Evolutionary conservation across 1,139 yeast species (phyloP), one percentile per base, ranked within the genome.

Genomic region (Wickerhamomyces sp.): DNA sequence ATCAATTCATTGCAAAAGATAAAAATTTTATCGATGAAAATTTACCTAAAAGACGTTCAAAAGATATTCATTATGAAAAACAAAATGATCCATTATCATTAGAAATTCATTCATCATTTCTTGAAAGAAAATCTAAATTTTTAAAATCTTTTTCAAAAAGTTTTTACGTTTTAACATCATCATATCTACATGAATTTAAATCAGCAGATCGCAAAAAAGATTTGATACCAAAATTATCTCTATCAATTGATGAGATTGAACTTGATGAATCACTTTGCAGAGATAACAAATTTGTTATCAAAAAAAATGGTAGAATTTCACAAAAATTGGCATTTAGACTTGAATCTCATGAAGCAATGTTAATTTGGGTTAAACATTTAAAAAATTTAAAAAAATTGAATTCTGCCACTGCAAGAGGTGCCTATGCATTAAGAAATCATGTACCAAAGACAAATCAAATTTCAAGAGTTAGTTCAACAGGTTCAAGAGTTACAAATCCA

Each of bases 321-420:
- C 96, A 89, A 61, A 88, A 87, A 52, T 88, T 93, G 87, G 95
- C 88, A 10, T 89, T 91, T 64, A 72, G 95, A 50, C 81, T 94
- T 17, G 89, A 84, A 52, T 74, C 82, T 30, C 83, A 83, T 52
- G 81, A 78, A 31, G 65, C 72, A 32, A 83, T 88, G 89, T 76
- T 82, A 52, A 74, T 70, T 19, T 91, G 98, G 98, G 86, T 75
- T 58, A 73, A 74, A 44, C 94, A 85, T 54, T 68, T 89, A 45
- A 78, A 78, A 51, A 67, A 68, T 28, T 66, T 87, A 51, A 83
- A 87, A 8, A 60, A 66, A 24, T 64, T 81, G 47, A 66, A 77
- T 14, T 69, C 72, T 5, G 80, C 86, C 4, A 58, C 71, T 8
- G 65, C 78, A 11, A 64, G 87, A 41, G 57, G 68, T 7, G 47